Percentiles rank a stretch among this genome's conserved stretches.
Conservation (phyloP, 257 asterid species). For the Nicotiana attenuata region DNA sequence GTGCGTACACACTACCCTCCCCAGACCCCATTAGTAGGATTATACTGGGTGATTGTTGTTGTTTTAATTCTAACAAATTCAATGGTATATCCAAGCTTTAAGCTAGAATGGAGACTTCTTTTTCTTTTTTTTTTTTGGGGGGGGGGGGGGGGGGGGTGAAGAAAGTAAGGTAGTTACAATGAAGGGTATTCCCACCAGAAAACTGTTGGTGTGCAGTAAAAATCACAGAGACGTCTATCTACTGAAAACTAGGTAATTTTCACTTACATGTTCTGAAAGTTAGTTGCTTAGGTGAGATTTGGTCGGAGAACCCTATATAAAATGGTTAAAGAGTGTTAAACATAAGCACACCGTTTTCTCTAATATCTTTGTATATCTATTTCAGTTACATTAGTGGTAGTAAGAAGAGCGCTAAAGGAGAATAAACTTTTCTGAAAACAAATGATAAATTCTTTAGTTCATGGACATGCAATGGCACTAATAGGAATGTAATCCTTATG, state of each 20-base stretch:
- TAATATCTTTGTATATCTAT: not conserved
- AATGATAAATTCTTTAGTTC: not conserved
- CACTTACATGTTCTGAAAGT: not conserved
- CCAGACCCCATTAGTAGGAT: no score
- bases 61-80: not conserved
- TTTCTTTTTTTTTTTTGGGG: not conserved
- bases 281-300: not conserved
- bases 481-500: not conserved
- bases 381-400: slow-evolving; percentile 1
- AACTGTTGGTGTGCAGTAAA: not conserved
- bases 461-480: not conserved
- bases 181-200: slow-evolving; percentile 1
- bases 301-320: not conserved
- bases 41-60: no score
- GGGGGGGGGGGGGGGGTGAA: no score
- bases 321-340: not conserved
- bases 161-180: not conserved
- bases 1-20: no score
- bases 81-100: not conserved
- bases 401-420: not conserved
- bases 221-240: not conserved
- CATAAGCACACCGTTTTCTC: not conserved
- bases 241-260: not conserved
- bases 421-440: not conserved
- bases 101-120: not conserved